phyloP scores from a whole-genome alignment of 345 rosid species.

The Toxicodendron radicans region DNA sequence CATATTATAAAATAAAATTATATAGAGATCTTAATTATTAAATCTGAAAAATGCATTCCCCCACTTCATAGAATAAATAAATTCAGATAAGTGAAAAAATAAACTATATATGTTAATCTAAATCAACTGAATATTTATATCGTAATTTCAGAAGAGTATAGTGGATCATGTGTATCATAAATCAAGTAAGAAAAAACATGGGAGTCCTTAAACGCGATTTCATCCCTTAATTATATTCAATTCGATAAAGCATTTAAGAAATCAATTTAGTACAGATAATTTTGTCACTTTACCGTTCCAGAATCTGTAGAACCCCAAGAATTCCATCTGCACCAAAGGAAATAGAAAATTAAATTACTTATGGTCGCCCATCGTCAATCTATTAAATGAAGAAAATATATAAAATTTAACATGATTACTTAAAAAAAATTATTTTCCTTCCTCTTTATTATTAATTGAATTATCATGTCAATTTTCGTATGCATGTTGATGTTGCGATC shows the following conservation, averaged over 20 bases:
- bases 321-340: slow-evolving; percentile 41
- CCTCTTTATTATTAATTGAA: too few relatives aligned
- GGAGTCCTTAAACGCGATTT: not conserved
- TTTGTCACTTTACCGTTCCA: slow-evolving; percentile 42
- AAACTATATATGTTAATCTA: too few relatives aligned
- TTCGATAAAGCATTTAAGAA: not conserved
- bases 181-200: too few relatives aligned
- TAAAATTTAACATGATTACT: not conserved
- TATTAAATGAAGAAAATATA: too few relatives aligned
- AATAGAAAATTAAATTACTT: not conserved
- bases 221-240: not conserved
- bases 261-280: not conserved
- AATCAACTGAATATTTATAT: too few relatives aligned
- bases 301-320: slow-evolving; percentile 38
- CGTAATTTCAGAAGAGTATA: too few relatives aligned
- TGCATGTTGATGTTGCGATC: not conserved
- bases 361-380: not conserved
- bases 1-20: too few relatives aligned
- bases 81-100: too few relatives aligned
- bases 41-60: too few relatives aligned
- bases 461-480: not conserved
- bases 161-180: too few relatives aligned
- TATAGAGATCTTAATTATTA: too few relatives aligned
- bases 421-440: not conserved
- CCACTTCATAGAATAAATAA: too few relatives aligned